A percentile compares a stretch with the other conserved stretches of the same genome.
Evolutionary conservation across 164 flowering plant genomes (phyloP).

Genomic region (Kingdonia uniflora): DNA sequence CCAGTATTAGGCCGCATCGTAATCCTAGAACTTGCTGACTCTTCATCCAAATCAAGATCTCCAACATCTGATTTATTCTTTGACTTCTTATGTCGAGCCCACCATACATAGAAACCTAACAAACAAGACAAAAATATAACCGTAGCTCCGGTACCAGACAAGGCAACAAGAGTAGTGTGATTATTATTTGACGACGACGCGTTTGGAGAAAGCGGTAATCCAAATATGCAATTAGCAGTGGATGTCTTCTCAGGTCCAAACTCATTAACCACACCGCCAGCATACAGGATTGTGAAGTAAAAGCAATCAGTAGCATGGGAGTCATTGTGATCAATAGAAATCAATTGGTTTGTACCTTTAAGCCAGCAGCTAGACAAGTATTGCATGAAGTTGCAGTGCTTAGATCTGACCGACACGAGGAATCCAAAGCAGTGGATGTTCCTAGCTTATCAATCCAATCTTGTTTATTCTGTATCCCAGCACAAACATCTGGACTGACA

Average conservation of each 20-base stretch:
- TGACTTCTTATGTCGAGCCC: constrained; percentile 18
- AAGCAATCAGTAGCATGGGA: constrained; percentile 44
- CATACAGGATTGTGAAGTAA: constrained; percentile 52
- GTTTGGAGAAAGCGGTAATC: constrained; percentile 14
- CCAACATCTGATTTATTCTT: constrained; percentile 11
- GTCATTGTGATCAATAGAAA: constrained; percentile 35
- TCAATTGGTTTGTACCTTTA: constrained; percentile 26
- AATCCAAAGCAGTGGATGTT: constrained; percentile 27
- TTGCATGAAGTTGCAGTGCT: constrained; percentile 38
- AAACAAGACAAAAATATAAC: constrained; percentile 22
- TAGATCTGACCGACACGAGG: constrained; percentile 38
- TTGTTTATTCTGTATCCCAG: constrained; percentile 25
- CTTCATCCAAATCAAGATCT: constrained; percentile 18
- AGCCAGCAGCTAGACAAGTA: constrained; percentile 45
- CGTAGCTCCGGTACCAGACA: constrained; percentile 39
- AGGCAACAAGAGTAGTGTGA: constrained; percentile 18
- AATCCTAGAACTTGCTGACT: constrained; percentile 4
- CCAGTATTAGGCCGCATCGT: constrained; percentile 44
- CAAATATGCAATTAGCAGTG: constrained; percentile 44
- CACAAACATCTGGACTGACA: constrained; percentile 33
- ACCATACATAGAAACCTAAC: constrained; percentile 32
- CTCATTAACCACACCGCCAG: constrained; percentile 56
- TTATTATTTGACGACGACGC: constrained; percentile 5
- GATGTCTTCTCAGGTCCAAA: constrained; percentile 48
- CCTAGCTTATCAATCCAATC: constrained; percentile 53